Base-by-base conservation (phyloP, 768 basidiomycete genomes). In the Lentinula detonsa region DNA sequence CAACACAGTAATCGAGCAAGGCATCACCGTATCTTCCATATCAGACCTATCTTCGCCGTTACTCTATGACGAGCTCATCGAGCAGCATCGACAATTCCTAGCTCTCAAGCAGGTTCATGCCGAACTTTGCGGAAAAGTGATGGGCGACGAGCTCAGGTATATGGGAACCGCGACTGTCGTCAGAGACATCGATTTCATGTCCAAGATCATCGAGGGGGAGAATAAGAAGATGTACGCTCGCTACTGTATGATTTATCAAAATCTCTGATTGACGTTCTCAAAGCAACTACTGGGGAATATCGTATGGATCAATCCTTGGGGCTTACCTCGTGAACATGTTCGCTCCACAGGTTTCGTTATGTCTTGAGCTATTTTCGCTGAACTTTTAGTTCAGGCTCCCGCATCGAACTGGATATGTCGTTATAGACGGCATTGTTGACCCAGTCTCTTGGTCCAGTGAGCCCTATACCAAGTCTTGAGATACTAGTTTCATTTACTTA, bases 251-350 rank as follows among this genome's bases (percentile, higher is more conserved):
- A 0, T 21, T 48, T 42, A 8, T 21, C 46, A 35, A 10, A 28
- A 21, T 37, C n/a, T n/a, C 40, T 52, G 3, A 46, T 16, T 34
- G 16, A 40, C 35, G 11, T 16, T 8, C 3, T 16, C 3, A 31
- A 55, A 70, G 69, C n/a, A 66, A 70, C 21, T 68, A 64, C 53
- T 68, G 62, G 61, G 66, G 67, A 21, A 64, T 57, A 2, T 70
- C 69, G 1, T 70, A 70, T 55, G 69, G 69, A 2, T 67, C 67
- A 5, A 66, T 68, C 28, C 60, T 68, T 9, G 69, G 69, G 7
- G 64, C 67, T 13, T 70, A 70, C 49, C 63, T 70, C 3, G 69
- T 66, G 11, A 70, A 70, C 48, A 70, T 70, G 68, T 59, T 45
- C 33, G 31, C 28, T 11, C 21, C 21, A 7, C 7, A 13, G 31